phyloP scores from a whole-genome alignment of 768 basidiomycete species.

The Lenzites betulinus region DNA sequence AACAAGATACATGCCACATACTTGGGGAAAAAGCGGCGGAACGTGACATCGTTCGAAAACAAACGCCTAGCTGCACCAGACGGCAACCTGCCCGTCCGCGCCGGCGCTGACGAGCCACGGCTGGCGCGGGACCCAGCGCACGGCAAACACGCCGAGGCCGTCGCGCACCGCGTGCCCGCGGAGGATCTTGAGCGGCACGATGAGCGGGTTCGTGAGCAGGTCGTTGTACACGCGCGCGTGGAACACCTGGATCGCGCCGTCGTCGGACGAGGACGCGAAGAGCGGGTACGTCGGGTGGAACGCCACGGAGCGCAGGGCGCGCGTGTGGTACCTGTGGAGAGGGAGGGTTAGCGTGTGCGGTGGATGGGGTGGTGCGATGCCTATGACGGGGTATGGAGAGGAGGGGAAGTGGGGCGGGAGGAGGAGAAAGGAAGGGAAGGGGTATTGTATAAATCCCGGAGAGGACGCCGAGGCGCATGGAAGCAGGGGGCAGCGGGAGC shows the following conservation, averaged over 20 bases:
- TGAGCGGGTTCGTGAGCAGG: constrained; percentile 94
- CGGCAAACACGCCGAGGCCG: constrained; percentile 87
- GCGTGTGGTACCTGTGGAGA: constrained; percentile 78
- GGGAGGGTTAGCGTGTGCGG: neutral
- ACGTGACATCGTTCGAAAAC: too few species aligned
- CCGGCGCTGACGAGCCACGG: constrained; percentile 94
- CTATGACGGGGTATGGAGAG: neutral
- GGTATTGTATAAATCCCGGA: neutral
- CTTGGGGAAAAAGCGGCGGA: too few species aligned
- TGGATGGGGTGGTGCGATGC: neutral
- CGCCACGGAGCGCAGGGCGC: constrained; percentile 88
- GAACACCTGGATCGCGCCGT: constrained; percentile 96
- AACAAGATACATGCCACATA: neutral
- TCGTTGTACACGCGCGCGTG: constrained; percentile 94
- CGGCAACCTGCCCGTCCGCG: constrained; percentile 83
- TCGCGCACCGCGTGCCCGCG: constrained; percentile 87
- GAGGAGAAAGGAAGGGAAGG: neutral
- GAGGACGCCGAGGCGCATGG: neutral
- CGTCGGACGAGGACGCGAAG: constrained; percentile 95
- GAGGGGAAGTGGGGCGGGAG: neutral
- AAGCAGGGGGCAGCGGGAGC: neutral
- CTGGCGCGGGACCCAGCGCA: constrained; percentile 85
- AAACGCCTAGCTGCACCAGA: constrained; percentile 77
- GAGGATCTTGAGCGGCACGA: constrained; percentile 96
- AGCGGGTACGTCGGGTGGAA: constrained; percentile 96